A percentile compares a stretch with the other conserved stretches of the same genome.
Conservation (phyloP, 2,329 filamentous ascomycete genomes). For the Pleoardoris graminearum region DNA sequence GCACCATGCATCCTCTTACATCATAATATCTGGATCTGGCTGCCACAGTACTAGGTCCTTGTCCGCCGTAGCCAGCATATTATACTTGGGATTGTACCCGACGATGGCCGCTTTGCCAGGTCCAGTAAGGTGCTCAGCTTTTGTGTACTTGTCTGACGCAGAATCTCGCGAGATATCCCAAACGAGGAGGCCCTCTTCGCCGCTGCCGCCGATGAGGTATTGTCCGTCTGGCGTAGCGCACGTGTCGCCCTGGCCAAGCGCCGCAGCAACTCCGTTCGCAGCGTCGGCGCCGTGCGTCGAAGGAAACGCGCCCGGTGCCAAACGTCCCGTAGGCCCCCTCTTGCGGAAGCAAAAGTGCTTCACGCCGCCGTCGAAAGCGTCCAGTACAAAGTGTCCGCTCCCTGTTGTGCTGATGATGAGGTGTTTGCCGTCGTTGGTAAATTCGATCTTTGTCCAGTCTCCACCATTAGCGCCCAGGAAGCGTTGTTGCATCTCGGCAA, state of each 20-base stretch:
- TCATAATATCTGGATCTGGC: conserved; percentile 50
- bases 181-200: conserved; percentile 71
- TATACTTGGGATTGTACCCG: conserved; percentile 87
- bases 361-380: conserved; percentile 83
- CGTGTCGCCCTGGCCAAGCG: conserved; percentile 69
- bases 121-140: conserved; percentile 68
- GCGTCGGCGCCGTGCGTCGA: conserved; percentile 59
- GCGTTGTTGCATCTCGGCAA: conserved; percentile 64
- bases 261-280: conserved; percentile 33
- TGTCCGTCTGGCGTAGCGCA: conserved; percentile 89
- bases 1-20: conserved; percentile 20
- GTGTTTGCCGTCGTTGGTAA: conserved; percentile 92
- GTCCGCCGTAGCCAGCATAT: conserved; percentile 88
- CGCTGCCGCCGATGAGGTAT: conserved; percentile 81
- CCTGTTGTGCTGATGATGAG: conserved; percentile 83
- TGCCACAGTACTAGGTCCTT: conserved; percentile 65
- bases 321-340: conserved; percentile 49
- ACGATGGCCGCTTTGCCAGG: conserved; percentile 69
- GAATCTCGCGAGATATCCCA: conserved; percentile 72
- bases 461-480: conserved; percentile 51
- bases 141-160: conserved; percentile 61
- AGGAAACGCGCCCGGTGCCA: conserved; percentile 48
- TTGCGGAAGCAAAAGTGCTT: conserved; percentile 69
- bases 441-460: conserved; percentile 90
- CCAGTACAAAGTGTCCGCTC: conserved; percentile 85